phyloP scores from a whole-genome alignment of 192 early-diverging fungal species.

The Nowakowskiella sp. region DNA sequence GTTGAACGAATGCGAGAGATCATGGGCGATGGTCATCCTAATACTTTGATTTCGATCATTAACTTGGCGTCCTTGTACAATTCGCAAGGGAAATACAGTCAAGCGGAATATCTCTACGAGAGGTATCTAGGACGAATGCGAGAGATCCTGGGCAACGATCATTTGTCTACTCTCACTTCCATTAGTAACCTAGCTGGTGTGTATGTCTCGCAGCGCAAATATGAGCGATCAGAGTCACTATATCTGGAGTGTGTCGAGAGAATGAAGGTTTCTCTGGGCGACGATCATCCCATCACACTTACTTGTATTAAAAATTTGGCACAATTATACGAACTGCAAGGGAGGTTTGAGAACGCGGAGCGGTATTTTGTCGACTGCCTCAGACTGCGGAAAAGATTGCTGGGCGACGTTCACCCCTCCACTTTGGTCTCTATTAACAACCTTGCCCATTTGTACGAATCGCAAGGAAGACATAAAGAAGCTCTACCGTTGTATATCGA shows the following conservation, averaged over 20 bases:
- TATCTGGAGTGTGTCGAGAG: neutral
- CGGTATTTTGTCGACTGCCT: neutral
- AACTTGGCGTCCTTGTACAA: neutral
- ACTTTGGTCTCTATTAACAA: neutral
- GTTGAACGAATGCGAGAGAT: neutral
- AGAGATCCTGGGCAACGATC: neutral
- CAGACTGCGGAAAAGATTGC: neutral
- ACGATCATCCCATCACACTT: slow-evolving; percentile 11
- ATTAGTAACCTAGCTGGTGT: neutral
- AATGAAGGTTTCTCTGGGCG: slow-evolving; percentile 9
- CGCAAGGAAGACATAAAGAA: slow-evolving; percentile 2
- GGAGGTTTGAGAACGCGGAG: neutral
- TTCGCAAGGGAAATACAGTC: neutral
- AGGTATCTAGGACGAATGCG: neutral
- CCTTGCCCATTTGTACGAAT: slow-evolving; percentile 10
- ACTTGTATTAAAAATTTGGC: slow-evolving; percentile 14
- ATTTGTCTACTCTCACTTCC: neutral
- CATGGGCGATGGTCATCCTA: slow-evolving; percentile 8
- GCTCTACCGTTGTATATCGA: slow-evolving; percentile 17
- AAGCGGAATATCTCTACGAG: neutral
- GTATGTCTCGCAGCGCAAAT: neutral
- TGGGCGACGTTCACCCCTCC: neutral
- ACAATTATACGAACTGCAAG: neutral
- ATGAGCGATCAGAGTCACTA: neutral
- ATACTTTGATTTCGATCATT: slow-evolving; percentile 9